These are phyloP conservation scores for Chaetomiaceae sp. DNA, from an alignment of 2,329 filamentous ascomycete species.

Conservation along the genomic window DNA sequence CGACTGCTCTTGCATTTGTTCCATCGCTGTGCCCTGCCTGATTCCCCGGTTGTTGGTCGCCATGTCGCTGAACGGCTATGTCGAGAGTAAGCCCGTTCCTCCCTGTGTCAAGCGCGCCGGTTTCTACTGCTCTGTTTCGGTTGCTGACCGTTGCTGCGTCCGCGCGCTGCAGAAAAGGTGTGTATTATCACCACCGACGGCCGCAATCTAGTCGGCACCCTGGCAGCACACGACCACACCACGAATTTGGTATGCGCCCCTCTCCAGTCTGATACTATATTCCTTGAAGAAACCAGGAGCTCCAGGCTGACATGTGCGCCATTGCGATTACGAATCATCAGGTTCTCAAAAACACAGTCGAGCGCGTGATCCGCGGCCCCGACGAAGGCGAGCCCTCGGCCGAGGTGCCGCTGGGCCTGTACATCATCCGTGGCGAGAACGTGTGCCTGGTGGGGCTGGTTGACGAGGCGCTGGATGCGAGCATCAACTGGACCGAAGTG, in stretches of 20 bases:
- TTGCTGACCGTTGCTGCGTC: background rate
- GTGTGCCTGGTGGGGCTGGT: conserved; percentile 86
- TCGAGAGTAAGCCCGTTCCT: background rate
- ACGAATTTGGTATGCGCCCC: conserved; percentile 66
- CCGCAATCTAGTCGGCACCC: conserved; percentile 73
- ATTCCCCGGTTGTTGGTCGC: background rate
- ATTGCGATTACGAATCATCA: too few relatives aligned
- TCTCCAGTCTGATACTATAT: too few relatives aligned
- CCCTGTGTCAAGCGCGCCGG: background rate
- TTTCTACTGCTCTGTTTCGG: background rate
- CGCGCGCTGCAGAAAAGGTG: conserved; percentile 66
- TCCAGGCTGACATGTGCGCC: too few relatives aligned
- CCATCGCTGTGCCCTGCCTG: too few relatives aligned
- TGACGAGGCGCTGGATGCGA: conserved; percentile 80
- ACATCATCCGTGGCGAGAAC: conserved; percentile 89
- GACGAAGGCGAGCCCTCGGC: conserved; percentile 78
- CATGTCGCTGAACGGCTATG: background rate
- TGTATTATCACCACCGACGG: conserved; percentile 89
- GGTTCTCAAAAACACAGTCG: conserved; percentile 76
- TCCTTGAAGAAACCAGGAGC: too few relatives aligned
- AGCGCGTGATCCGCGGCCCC: conserved; percentile 80
- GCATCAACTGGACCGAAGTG: conserved; percentile 90
- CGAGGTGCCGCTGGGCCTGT: conserved; percentile 78
- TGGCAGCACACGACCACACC: conserved; percentile 81
- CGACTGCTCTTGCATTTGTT: too few relatives aligned